Conservation (phyloP, 495 filamentous ascomycete species). For the Xylona heveae region DNA sequence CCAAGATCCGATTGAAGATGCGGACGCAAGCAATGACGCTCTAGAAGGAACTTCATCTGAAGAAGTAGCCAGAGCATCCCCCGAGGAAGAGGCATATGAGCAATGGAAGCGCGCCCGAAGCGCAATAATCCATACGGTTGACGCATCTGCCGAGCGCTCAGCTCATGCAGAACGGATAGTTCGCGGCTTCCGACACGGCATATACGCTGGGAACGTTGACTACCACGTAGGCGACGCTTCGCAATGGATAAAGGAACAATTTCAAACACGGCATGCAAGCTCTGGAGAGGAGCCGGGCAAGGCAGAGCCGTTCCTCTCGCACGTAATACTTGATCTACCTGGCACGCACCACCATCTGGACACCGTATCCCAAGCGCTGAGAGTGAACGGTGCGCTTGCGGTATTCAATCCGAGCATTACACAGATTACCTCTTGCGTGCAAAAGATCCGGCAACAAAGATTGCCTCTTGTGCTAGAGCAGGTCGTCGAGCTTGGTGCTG, state of each 20-base stretch:
- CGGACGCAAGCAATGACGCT: neutral
- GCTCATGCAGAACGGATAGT: conserved; percentile 37
- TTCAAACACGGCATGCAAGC: conserved; percentile 9
- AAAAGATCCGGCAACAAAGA: conserved; percentile 23
- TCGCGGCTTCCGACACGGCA: conserved; percentile 39
- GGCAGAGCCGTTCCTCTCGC: conserved; percentile 36
- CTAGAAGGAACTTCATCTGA: neutral
- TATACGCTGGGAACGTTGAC: conserved; percentile 43
- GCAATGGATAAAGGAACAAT: conserved; percentile 34
- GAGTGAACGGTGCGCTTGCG: conserved; percentile 35
- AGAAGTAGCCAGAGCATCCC: neutral
- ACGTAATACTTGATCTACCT: conserved; percentile 53
- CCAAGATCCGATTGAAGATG: conserved; percentile 1
- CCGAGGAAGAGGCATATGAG: conserved; percentile 1
- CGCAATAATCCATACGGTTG: conserved; percentile 52
- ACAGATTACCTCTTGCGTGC: conserved; percentile 42
- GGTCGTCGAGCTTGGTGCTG: conserved; percentile 40
- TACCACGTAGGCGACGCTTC: conserved; percentile 48
- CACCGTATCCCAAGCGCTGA: conserved; percentile 31
- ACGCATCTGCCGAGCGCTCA: conserved; percentile 35
- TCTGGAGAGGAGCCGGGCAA: conserved; percentile 7
- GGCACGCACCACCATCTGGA: conserved; percentile 33
- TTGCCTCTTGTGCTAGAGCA: conserved; percentile 36
- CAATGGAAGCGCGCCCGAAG: conserved; percentile 25
- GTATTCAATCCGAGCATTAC: conserved; percentile 60